Evolutionary conservation across 2,329 filamentous ascomycete genomes (phyloP).

Genomic region (Colletotrichum acutatum): DNA sequence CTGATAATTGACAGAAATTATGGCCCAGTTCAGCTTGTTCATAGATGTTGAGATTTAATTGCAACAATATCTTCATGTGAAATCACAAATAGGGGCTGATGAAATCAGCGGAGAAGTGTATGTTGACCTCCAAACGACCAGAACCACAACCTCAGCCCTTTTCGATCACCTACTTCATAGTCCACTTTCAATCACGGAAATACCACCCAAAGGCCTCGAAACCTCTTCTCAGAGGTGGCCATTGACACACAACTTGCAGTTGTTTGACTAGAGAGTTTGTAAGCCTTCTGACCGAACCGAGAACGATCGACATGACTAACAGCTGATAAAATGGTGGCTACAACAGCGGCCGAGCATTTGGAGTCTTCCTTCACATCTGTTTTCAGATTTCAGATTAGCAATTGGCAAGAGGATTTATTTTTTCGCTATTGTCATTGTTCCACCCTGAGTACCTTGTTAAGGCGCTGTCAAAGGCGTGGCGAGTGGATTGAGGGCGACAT

Average conservation of each 20-base stretch:
- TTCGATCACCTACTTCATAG: background rate
- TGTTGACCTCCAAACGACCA: background rate
- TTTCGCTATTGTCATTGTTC: background rate
- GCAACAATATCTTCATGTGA: background rate
- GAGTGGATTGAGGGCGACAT: background rate
- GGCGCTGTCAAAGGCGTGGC: background rate
- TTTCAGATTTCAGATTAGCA: background rate
- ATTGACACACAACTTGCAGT: slow-evolving; percentile 23
- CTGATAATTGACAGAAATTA: too few species aligned
- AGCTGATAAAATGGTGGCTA: slow-evolving; percentile 5
- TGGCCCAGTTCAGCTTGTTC: background rate
- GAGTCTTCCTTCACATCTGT: slow-evolving; percentile 19
- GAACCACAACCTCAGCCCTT: background rate
- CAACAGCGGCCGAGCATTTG: slow-evolving; percentile 12
- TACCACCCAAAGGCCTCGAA: background rate
- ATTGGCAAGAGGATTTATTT: background rate
- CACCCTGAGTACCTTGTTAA: background rate
- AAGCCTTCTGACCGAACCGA: background rate
- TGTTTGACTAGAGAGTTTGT: slow-evolving; percentile 3
- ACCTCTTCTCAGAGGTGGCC: background rate
- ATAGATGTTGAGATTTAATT: background rate
- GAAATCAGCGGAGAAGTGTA: background rate
- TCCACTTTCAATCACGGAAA: background rate
- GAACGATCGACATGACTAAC: background rate
- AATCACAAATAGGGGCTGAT: background rate